phyloP scores from a whole-genome alignment of 768 basidiomycete genomes.

The Hortiboletus campestris region DNA sequence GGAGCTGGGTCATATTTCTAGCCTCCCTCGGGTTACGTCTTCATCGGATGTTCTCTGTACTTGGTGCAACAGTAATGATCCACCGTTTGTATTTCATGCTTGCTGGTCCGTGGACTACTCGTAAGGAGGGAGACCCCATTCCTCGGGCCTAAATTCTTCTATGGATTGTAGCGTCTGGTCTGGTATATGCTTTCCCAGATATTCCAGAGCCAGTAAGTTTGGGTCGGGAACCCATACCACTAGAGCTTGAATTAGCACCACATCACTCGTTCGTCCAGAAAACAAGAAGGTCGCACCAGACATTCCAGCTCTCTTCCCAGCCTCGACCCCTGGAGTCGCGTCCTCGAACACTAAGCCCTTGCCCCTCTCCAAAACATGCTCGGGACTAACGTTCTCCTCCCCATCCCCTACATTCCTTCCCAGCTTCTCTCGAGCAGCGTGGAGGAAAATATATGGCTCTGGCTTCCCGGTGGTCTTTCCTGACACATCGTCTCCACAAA shows the following conservation, averaged over 20 bases:
- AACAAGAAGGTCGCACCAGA: constrained; percentile 48
- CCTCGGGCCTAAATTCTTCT: constrained; percentile 73
- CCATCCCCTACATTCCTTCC: constrained; percentile 54
- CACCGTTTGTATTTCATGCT: not conserved
- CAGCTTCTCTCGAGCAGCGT: constrained; percentile 61
- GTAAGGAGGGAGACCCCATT: constrained; percentile 83
- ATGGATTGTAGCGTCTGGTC: constrained; percentile 62
- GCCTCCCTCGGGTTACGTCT: not conserved
- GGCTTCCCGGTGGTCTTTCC: constrained; percentile 70
- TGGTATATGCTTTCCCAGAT: constrained; percentile 48
- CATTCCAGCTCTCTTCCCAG: constrained; percentile 85
- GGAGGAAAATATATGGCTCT: constrained; percentile 76
- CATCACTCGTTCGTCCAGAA: not conserved
- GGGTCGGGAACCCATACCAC: constrained; percentile 86
- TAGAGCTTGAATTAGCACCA: constrained; percentile 28
- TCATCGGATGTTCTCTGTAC: not conserved
- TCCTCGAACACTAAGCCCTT: constrained; percentile 85
- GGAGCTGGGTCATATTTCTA: constrained; percentile 48
- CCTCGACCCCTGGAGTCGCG: constrained; percentile 70
- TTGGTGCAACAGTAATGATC: not conserved
- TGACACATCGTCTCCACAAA: constrained; percentile 71
- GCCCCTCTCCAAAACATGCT: constrained; percentile 46
- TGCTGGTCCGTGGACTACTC: constrained; percentile 8
- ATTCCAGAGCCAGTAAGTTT: constrained; percentile 55
- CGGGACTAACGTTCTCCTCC: constrained; percentile 32